Percentiles rank a stretch among this genome's conserved stretches.
Conservation (phyloP, 306 rosid species). For the Medicago lupulina region DNA sequence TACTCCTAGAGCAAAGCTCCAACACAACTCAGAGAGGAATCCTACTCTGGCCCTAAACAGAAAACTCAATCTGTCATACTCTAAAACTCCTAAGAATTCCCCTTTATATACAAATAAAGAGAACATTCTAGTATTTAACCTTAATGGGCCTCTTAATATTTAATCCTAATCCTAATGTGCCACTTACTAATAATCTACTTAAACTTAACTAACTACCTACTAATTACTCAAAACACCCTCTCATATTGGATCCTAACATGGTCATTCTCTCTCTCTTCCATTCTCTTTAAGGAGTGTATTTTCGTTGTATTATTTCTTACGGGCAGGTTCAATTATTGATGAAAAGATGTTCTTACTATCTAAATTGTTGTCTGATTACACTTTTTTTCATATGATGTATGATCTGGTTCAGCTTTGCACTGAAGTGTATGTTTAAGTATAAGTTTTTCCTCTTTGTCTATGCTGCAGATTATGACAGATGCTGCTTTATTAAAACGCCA, state of each 20-base stretch:
- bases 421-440: slow-evolving; percentile 27
- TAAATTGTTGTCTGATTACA: slow-evolving; percentile 15
- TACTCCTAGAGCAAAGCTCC: too few species aligned
- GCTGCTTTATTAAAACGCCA: slow-evolving; percentile 98
- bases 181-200: too few species aligned
- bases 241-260: too few species aligned
- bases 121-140: too few species aligned
- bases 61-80: too few species aligned
- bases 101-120: neutral
- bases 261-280: neutral
- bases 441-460: slow-evolving; percentile 31
- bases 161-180: too few species aligned
- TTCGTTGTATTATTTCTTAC: slow-evolving; percentile 31
- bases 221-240: too few species aligned
- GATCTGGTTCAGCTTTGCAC: slow-evolving; percentile 35
- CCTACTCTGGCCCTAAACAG: too few species aligned
- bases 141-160: too few species aligned
- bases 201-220: too few species aligned
- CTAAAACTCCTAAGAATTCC: too few species aligned
- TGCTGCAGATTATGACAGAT: slow-evolving; percentile 87
- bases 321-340: slow-evolving; percentile 24
- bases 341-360: neutral
- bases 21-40: too few species aligned
- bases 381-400: slow-evolving; percentile 28
- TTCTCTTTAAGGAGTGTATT: neutral